Percentiles rank a stretch among this genome's conserved stretches.
Evolutionary conservation across 257 asterid species (phyloP).

Genomic region (Henckelia pumila): DNA sequence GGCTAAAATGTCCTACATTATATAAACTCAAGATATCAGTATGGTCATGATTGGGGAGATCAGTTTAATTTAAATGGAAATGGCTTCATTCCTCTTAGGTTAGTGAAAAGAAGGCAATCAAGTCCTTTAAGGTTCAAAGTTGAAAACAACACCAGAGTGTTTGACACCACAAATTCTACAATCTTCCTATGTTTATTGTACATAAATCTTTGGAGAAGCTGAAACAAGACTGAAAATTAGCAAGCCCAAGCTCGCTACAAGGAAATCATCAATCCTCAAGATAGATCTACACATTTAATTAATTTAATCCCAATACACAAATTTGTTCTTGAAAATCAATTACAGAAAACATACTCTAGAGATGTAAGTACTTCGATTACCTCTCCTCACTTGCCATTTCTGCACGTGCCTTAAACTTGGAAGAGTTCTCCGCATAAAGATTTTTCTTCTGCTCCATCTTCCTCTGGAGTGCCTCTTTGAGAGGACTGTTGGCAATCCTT

Average conservation of each 20-base stretch:
- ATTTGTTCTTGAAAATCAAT: neutral
- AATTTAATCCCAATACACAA: neutral
- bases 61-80: too few species aligned
- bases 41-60: too few species aligned
- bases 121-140: neutral
- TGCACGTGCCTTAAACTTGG: conserved; percentile 55
- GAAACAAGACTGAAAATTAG: neutral
- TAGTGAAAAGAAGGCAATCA: neutral
- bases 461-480: conserved; percentile 73
- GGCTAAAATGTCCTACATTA: too few species aligned
- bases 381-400: conserved; percentile 67
- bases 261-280: too few species aligned
- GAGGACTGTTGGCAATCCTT: conserved; percentile 67
- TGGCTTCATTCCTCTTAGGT: neutral
- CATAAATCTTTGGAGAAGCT: neutral
- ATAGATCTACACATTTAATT: neutral
- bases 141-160: too few species aligned
- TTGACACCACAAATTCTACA: too few species aligned
- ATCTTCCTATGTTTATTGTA: too few species aligned
- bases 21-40: too few species aligned
- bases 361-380: conserved; percentile 28
- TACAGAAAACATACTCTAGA: neutral
- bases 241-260: neutral
- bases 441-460: conserved; percentile 76
- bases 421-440: conserved; percentile 54